Base-by-base conservation (phyloP, 2,329 filamentous ascomycete genomes). In the Alternaria tenuissima region DNA sequence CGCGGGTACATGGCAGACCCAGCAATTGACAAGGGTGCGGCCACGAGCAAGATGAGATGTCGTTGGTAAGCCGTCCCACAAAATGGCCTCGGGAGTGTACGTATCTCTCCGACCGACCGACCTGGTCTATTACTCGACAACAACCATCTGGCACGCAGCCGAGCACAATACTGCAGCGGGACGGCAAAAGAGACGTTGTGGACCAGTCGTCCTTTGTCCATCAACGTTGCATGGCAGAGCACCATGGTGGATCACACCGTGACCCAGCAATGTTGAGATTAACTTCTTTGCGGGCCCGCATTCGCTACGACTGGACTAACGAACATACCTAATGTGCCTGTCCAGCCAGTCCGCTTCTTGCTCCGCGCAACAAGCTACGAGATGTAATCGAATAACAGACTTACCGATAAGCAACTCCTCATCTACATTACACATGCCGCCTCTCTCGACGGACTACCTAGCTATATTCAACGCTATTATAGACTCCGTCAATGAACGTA, bases 351-450 rank as follows among this genome's bases (percentile, higher is more conserved):
- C 53, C 56, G 43, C 62, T 55, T 60, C 49, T 32, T 58, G 52
- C 41, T 47, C 56, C 58, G 53, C 54, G 41, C 38, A 18, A 55
- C 30, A 34, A 28, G 32, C 63, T 59, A 71, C 64, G 64, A 73
- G 63, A 72, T 72, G 67, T 54, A 60, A 70, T 73, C 56, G 66
- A 68, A 70, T 73, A 74, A 72, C 62, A 64, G 49, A 61, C 66
- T 56, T 60, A 66, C 70, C 68, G 72, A 76, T 75, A 76, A 75
- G 69, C 66, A 48, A 43, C 44, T 47, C 39, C 48, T 66, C 60
- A 53, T 68, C 67, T 71, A 70, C 71, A 70, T 73, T 72, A 69
- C 68, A 69, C 59, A 52, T 62, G 64, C 62, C 53, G 36, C 24
- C 34, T 59, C 52, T 55, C 43, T 59, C 48, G 34, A 52, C 39